A percentile compares a stretch with the other conserved stretches of the same genome.
These are phyloP conservation scores for Gillenia trifoliata DNA, from an alignment of 306 rosid species.

Conservation along the genomic window DNA sequence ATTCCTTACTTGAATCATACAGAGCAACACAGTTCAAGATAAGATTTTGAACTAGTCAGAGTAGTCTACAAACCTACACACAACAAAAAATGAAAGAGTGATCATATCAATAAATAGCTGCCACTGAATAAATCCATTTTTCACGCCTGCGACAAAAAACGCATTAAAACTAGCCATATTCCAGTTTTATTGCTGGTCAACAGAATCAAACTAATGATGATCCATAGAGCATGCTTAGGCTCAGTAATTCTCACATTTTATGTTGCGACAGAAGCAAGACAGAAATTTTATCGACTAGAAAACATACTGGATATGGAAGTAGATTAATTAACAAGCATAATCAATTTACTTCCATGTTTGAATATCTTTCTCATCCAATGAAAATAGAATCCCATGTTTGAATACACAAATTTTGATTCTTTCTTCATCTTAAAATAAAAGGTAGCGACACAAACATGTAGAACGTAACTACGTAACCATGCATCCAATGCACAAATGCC, in stretches of 20 bases:
- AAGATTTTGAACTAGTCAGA: background rate
- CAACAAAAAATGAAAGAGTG: background rate
- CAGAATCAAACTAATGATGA: background rate
- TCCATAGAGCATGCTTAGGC: background rate
- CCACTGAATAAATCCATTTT: background rate
- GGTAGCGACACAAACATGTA: background rate
- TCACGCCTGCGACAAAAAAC: background rate
- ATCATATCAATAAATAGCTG: background rate
- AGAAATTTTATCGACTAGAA: background rate
- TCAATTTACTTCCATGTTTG: background rate
- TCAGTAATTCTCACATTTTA: background rate
- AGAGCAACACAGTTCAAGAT: slow-evolving; percentile 6
- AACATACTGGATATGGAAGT: background rate
- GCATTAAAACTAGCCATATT: background rate
- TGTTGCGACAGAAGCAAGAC: background rate
- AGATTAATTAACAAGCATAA: background rate
- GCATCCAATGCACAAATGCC: background rate
- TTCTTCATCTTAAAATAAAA: background rate
- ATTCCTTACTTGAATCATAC: slow-evolving; percentile 22
- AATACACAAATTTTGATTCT: background rate
- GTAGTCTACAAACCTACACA: slow-evolving; percentile 9
- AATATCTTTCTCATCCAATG: background rate
- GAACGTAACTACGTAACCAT: background rate
- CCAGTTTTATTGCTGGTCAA: background rate
- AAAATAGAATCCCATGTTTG: background rate